These are phyloP conservation scores for Aspergillus sparsus DNA, from an alignment of 495 filamentous ascomycete species.

Conservation along the genomic window DNA sequence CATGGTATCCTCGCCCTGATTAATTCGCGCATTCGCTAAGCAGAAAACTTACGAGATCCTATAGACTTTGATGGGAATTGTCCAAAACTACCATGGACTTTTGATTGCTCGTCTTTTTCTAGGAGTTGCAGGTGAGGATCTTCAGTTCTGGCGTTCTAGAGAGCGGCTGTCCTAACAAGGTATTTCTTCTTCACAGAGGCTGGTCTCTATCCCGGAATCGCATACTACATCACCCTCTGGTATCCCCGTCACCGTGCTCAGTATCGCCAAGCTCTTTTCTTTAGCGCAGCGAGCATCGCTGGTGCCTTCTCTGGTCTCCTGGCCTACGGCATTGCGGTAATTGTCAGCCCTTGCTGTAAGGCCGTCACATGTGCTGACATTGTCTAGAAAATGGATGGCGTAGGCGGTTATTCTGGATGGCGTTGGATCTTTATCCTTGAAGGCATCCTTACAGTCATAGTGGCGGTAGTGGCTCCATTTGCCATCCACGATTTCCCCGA, in stretches of 20 bases:
- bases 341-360: too few species aligned
- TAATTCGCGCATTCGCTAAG: background rate
- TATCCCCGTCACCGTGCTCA: slow-evolving; percentile 59
- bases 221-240: background rate
- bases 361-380: too few species aligned
- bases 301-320: slow-evolving; percentile 72
- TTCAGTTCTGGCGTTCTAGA: background rate
- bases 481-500: background rate
- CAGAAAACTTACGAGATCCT: background rate
- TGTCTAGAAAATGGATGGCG: slow-evolving; percentile 59
- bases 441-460: slow-evolving; percentile 56
- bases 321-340: slow-evolving; percentile 59
- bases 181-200: background rate
- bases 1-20: background rate
- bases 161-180: background rate
- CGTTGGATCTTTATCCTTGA: slow-evolving; percentile 76
- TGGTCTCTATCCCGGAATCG: background rate
- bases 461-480: slow-evolving; percentile 58
- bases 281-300: slow-evolving; percentile 63
- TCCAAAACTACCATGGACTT: slow-evolving; percentile 1
- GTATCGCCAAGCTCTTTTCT: slow-evolving; percentile 67
- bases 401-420: slow-evolving; percentile 64
- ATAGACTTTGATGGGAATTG: slow-evolving; percentile 1
- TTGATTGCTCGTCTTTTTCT: background rate
- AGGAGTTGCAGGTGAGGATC: background rate